Conservation (phyloP, 73 alveolate genomes). For the Paramecium caudatum region DNA sequence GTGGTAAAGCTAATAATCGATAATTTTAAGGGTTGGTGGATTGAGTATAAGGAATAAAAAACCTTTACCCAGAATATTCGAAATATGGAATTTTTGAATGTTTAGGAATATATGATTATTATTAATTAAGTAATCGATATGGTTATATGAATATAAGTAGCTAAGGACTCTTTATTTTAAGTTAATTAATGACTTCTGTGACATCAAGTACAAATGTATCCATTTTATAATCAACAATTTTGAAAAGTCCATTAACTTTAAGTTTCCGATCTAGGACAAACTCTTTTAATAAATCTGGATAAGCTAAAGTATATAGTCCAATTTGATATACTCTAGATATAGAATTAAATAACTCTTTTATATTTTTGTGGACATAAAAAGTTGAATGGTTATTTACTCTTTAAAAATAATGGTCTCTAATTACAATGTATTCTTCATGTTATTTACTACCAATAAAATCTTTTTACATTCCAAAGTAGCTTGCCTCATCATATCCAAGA, state of each 20-base stretch:
- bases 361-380: not conserved
- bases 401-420: conserved; percentile 39
- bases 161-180: not conserved
- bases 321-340: conserved; percentile 15
- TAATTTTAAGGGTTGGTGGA: not conserved
- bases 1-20: conserved; percentile 36
- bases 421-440: not conserved
- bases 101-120: not conserved
- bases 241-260: conserved; percentile 13
- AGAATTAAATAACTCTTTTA: conserved; percentile 29
- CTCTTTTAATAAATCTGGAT: not conserved
- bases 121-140: not conserved
- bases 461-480: not conserved
- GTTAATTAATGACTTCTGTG: not conserved
- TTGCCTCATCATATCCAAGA: conserved; percentile 18
- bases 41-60: not conserved
- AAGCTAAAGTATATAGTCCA: not conserved
- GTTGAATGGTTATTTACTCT: not conserved
- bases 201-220: not conserved
- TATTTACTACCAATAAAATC: not conserved
- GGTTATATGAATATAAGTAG: not conserved
- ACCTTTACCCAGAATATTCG: conserved; percentile 16
- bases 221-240: not conserved
- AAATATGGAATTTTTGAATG: conserved; percentile 15
- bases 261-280: conserved; percentile 11